Evolutionary conservation across 2,329 filamentous ascomycete species (phyloP), one percentile per base, ranked within the genome.

Genomic region (Diaporthe batatas): DNA sequence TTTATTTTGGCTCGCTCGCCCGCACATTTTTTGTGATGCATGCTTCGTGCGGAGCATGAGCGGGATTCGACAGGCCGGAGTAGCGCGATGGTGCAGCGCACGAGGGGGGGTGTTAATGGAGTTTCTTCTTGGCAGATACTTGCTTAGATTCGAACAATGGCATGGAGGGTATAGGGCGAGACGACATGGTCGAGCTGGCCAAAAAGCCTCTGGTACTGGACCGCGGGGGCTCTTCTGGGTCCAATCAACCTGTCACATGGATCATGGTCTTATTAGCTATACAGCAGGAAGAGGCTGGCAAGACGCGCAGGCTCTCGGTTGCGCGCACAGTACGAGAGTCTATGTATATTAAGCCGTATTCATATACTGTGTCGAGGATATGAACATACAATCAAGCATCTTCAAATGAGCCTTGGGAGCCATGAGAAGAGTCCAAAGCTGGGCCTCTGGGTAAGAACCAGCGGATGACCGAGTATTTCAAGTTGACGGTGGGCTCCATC

Each of bases 311-410:
- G 58, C 58, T 58, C 69, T 71, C 47, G 47, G 23, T 54, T 3
- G 42, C 51, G 47, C 54, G 53, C n/a, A 59, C 42, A 62, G 44
- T 21, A 53, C 57, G 39, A 70, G 32, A 21, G 36, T 25, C 32
- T 29, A 57, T 72, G 65, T 72, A 74, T 72, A 49, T 69, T 74
- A 74, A 44, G 44, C 32, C 47, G 70, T 47, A 74, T 72, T 23
- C 65, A 70, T 74, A 69, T 70, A 72, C 57, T 53, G 49, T 70
- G 64, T 51, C 65, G 53, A 59, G 32, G 53, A 58, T 74, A 72
- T 70, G 57, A 72, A 72, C 70, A 74, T 72, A 57, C n/a, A 42
- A 53, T 65, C 49, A 55, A 72, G 55, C 65, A 54, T 53, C 29
- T 36, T 62, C 58, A 44, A 42, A 47, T 18, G 16, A 47, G n/a